Evolutionary conservation across 208 protist species (phyloP).

Genomic region (Borovskyia barvae): DNA sequence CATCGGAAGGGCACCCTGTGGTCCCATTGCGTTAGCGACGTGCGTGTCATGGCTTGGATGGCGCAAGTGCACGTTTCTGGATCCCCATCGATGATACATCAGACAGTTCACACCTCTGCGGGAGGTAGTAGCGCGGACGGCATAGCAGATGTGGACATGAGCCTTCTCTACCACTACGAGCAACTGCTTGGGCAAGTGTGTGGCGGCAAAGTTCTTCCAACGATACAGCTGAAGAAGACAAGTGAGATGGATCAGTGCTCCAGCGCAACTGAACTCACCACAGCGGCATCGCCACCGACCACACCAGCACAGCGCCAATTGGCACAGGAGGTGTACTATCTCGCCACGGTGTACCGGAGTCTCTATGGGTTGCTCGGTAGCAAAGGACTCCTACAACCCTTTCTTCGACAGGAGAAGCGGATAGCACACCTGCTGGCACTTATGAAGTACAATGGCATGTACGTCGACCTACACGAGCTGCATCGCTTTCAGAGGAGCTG

Average conservation of each 20-base stretch:
- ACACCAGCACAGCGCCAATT: conserved; percentile 37
- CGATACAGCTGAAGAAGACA: conserved; percentile 15
- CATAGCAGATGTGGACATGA: conserved; percentile 11
- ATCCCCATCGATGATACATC: neutral
- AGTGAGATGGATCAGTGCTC: neutral
- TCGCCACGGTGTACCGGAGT: conserved; percentile 70
- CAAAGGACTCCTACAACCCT: conserved; percentile 76
- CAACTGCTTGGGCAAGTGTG: conserved; percentile 27
- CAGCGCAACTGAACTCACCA: neutral
- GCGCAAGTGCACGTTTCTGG: conserved; percentile 23
- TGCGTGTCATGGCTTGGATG: conserved; percentile 88
- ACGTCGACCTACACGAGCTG: conserved; percentile 63
- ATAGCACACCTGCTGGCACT: conserved; percentile 64
- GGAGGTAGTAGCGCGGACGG: neutral
- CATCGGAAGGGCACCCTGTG: conserved; percentile 41
- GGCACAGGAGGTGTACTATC: conserved; percentile 69
- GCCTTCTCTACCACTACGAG: conserved; percentile 25
- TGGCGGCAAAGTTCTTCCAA: conserved; percentile 17
- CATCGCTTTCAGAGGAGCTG: conserved; percentile 53
- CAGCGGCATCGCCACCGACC: conserved; percentile 8
- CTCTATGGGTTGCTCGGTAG: conserved; percentile 79
- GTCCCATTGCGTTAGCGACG: conserved; percentile 78
- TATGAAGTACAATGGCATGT: conserved; percentile 76
- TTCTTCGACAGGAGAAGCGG: conserved; percentile 85
- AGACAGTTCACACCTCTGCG: neutral